Conservation (phyloP, 805 yeast species). For the Zygosaccharomyces gambellarensis region DNA sequence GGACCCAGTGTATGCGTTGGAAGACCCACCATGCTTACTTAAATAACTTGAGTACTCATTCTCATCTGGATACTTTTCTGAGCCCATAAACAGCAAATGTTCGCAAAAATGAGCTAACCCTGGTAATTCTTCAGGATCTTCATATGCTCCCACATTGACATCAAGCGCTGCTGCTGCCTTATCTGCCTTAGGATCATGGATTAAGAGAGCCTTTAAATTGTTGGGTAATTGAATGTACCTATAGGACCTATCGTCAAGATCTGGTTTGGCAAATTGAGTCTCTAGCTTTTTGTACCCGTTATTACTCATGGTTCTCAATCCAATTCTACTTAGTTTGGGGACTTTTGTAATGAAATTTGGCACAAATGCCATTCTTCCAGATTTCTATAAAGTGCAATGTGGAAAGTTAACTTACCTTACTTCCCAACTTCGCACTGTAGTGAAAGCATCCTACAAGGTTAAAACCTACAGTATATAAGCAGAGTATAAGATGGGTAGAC, state of each 20-base stretch:
- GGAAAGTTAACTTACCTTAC: not conserved
- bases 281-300: slow-evolving; percentile 17
- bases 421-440: slow-evolving; percentile 2
- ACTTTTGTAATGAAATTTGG: not conserved
- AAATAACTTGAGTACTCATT: slow-evolving; percentile 72
- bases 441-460: not conserved
- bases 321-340: not conserved
- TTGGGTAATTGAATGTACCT: slow-evolving; percentile 58
- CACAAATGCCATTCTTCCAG: not conserved
- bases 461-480: not conserved
- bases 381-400: not conserved
- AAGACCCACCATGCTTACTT: slow-evolving; percentile 79
- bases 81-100: slow-evolving; percentile 76
- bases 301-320: slow-evolving; percentile 6
- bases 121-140: slow-evolving; percentile 57
- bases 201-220: slow-evolving; percentile 54
- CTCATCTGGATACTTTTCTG: slow-evolving; percentile 69
- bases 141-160: slow-evolving; percentile 71
- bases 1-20: slow-evolving; percentile 88
- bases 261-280: slow-evolving; percentile 37
- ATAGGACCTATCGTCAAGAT: slow-evolving; percentile 70
- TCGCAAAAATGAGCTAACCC: slow-evolving; percentile 80
- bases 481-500: slow-evolving; percentile 25
- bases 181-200: slow-evolving; percentile 65
- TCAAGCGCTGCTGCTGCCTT: slow-evolving; percentile 76